phyloP scores from a whole-genome alignment of 1,284 basidiomycete species.

The Fomitopsis betulina region DNA sequence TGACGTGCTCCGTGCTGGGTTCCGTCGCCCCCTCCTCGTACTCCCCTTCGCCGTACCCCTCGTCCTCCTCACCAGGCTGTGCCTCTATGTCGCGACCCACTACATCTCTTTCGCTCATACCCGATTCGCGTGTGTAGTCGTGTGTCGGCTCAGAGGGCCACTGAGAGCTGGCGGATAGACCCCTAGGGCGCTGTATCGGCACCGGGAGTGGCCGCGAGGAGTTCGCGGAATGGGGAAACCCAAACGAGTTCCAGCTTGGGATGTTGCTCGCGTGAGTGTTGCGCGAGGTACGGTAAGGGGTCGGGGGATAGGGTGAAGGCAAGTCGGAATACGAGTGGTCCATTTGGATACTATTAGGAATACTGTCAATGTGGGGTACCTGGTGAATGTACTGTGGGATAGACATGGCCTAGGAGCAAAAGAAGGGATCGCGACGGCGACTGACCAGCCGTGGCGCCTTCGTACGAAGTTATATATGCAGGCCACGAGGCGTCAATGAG shows the following conservation, averaged over 20 bases:
- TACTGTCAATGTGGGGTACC: conserved; percentile 1
- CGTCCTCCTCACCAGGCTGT: neutral
- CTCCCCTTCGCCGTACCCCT: neutral
- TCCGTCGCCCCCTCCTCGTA: conserved; percentile 1
- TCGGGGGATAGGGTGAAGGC: conserved; percentile 7
- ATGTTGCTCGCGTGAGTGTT: conserved; percentile 11
- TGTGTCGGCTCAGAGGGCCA: neutral
- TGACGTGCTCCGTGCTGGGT: conserved; percentile 4
- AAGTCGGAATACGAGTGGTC: conserved; percentile 9
- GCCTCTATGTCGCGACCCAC: neutral
- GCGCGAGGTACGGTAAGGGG: conserved; percentile 5
- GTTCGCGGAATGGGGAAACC: conserved; percentile 3
- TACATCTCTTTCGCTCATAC: neutral
- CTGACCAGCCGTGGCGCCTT: neutral
- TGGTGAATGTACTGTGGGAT: conserved; percentile 8
- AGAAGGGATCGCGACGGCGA: neutral
- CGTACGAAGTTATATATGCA: conserved; percentile 5
- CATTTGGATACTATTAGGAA: conserved; percentile 11
- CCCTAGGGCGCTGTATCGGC: neutral
- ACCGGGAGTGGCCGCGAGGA: conserved; percentile 2
- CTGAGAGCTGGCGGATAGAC: neutral
- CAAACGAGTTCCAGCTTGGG: conserved; percentile 16
- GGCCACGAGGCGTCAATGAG: conserved; percentile 19
- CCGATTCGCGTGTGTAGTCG: neutral
- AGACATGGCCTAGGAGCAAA: conserved; percentile 9